Percentiles rank a stretch among this genome's conserved stretches.
Conservation (phyloP, 73 alveolate genomes). For the Paramecium sexaurelia region DNA sequence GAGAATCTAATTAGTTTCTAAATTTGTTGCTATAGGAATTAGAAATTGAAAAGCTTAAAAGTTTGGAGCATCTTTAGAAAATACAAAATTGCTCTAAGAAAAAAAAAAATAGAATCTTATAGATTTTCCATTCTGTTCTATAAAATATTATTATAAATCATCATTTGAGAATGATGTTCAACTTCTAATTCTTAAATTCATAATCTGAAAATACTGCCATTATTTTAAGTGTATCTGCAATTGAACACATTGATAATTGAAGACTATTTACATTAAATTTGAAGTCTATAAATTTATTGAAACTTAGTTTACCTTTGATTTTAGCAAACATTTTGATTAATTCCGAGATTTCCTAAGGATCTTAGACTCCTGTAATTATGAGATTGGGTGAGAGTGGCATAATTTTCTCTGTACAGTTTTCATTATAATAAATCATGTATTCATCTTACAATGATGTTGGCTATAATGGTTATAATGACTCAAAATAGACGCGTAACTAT, state of each 20-base stretch:
- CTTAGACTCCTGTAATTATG: conserved; percentile 42
- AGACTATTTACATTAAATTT: not conserved
- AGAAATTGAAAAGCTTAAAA: too few species aligned
- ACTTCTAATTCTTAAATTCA: conserved; percentile 33
- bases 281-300: not conserved
- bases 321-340: conserved; percentile 28
- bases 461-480: not conserved
- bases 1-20: not conserved
- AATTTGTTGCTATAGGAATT: not conserved
- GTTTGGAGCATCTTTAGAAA: too few species aligned
- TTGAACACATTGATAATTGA: not conserved
- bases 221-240: conserved; percentile 19
- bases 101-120: too few species aligned
- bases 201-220: conserved; percentile 18
- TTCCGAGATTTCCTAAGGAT: conserved; percentile 22
- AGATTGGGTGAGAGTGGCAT: conserved; percentile 30
- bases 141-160: not conserved
- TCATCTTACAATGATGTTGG: conserved; percentile 31
- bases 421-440: conserved; percentile 22
- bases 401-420: not conserved
- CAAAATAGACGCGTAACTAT: conserved; percentile 15
- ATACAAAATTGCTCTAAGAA: too few species aligned
- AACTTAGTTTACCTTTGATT: not conserved
- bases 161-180: conserved; percentile 15
- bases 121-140: not conserved